Percentiles rank a stretch among this genome's conserved stretches.
phyloP scores from a whole-genome alignment of 2,329 filamentous ascomycete genomes.

The Hymenotorrendiella dingleyae region DNA sequence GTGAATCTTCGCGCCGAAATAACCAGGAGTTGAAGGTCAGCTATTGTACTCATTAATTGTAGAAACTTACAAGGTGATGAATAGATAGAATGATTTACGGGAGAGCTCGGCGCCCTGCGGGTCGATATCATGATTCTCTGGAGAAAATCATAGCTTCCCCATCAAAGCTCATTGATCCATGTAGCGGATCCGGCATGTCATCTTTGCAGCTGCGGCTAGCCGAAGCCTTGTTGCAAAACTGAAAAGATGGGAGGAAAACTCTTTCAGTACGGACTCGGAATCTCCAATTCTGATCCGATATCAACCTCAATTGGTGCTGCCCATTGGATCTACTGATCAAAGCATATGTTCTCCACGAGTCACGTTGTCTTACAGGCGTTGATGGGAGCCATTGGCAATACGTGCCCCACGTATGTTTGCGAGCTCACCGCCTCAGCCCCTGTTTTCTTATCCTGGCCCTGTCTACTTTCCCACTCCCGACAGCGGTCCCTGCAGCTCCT shows the following conservation, averaged over 20 bases:
- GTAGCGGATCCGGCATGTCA: conserved; percentile 10
- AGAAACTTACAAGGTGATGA: too few species aligned
- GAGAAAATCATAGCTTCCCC: conserved; percentile 1
- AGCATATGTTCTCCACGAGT: conserved; percentile 14
- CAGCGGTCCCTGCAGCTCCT: conserved; percentile 29
- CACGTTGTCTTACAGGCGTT: conserved; percentile 20
- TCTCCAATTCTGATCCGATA: conserved; percentile 9
- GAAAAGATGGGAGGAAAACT: conserved; percentile 12
- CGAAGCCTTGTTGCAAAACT: conserved; percentile 16
- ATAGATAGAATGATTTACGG: too few species aligned
- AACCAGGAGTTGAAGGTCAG: too few species aligned
- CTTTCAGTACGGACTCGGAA: too few species aligned
- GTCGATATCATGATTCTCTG: too few species aligned
- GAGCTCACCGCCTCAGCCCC: conserved; percentile 24
- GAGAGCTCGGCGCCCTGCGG: too few species aligned
- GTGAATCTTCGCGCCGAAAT: too few species aligned
- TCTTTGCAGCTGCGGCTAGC: conserved; percentile 20
- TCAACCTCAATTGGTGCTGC: conserved; percentile 3
- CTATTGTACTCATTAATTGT: too few species aligned
- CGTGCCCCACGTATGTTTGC: conserved; percentile 29
- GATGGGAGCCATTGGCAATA: conserved; percentile 29
- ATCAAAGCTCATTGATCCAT: conserved; percentile 13
- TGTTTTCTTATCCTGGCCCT: conserved; percentile 11
- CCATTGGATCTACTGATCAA: not conserved
- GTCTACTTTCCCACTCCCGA: conserved; percentile 23